Base-by-base conservation (phyloP, 1,139 yeast species). In the Debaryomyces udenii region DNA sequence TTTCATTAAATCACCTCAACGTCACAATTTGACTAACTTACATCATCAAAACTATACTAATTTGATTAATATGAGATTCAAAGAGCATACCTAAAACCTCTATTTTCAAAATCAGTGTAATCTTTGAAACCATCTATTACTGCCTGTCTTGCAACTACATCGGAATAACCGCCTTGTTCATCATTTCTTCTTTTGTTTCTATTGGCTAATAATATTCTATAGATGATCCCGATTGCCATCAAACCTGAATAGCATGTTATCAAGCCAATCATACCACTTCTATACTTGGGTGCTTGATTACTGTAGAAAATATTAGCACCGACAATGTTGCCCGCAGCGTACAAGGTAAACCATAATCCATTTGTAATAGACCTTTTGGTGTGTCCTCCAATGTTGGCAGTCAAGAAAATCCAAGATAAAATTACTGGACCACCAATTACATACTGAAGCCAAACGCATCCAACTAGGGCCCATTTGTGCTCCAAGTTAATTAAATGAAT, bases 371-470 rank as follows among this genome's bases (percentile, higher is more conserved):
- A 53, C 40, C 53, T 57, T 38, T 62, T 62, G 23, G 64, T 50
- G 9, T 54, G 46, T 4, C 68, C 68, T 9, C 59, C 55, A 13
- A 61, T 52, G 44, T 63, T 62, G 7, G 57, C 56, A 38, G 48
- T 55, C 28, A 58, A 39, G 27, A 59, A 53, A 13, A 63, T 52
- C 68, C 70, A 67, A 16, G 57, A 49, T 35, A 62, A 44, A 38
- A 65, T 62, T 26, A 64, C 62, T 10, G 67, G 68, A 2, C 62
- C 67, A 5, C 66, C 68, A 40, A 64, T 51, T 23, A 62, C 55
- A 46, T 52, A 64, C 39, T 64, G 70, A 22, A 68, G 49, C 65
- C 68, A 68, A 14, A 68, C 60, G 46, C 70, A 65, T 7, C 70
- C 56, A 2, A 57, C 64, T 15, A 60, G 43, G 5, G 59, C 48